Evolutionary conservation across 768 basidiomycete species (phyloP).

Genomic region (Polyporus arcularius): DNA sequence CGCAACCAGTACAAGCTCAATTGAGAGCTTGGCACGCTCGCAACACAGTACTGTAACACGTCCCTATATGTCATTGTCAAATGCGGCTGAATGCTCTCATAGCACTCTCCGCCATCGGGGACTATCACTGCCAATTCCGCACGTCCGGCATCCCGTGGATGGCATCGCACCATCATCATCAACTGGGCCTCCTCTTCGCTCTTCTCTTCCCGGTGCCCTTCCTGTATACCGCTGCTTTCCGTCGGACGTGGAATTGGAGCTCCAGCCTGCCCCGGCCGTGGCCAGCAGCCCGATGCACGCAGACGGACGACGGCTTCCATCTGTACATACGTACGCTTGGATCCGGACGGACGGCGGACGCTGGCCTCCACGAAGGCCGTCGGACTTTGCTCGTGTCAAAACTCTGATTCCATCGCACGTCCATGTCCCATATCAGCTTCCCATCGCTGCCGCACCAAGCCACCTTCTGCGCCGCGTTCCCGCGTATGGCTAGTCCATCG

Average conservation of each 20-base stretch:
- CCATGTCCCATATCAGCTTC: neutral
- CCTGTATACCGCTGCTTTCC: too few species aligned
- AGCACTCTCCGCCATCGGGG: neutral
- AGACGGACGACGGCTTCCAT: too few species aligned
- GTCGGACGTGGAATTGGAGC: too few species aligned
- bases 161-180: too few species aligned
- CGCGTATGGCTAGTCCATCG: neutral
- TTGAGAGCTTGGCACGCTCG: too few species aligned
- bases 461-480: neutral
- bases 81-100: neutral
- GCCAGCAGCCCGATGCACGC: too few species aligned
- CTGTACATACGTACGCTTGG: neutral
- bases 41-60: too few species aligned
- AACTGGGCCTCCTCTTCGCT: too few species aligned
- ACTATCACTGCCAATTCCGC: neutral
- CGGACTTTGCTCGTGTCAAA: neutral
- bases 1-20: neutral
- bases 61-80: too few species aligned
- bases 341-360: neutral
- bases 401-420: slow-evolving; percentile 9
- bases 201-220: too few species aligned
- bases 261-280: too few species aligned
- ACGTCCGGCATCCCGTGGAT: neutral
- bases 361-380: neutral
- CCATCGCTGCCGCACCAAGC: slow-evolving; percentile 1